Conservation (phyloP, 345 rosid species). For the Pugionium cornutum region DNA sequence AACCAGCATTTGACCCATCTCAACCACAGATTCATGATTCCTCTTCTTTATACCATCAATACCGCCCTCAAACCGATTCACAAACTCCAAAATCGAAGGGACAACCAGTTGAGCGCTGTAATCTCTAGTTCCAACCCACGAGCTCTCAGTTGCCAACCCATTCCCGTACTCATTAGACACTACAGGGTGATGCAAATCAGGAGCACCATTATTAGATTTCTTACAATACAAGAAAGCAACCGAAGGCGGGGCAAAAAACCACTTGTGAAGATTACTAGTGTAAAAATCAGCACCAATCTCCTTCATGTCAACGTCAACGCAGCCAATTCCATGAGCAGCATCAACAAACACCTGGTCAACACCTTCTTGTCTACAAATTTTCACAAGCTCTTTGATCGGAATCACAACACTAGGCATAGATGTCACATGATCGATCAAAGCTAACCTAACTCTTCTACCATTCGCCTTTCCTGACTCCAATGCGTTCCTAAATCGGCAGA, state of each 20-base stretch:
- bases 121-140: constrained; percentile 95
- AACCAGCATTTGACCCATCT: constrained; percentile 85
- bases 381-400: constrained; percentile 76
- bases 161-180: constrained; percentile 91
- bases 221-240: constrained; percentile 83
- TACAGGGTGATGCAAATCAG: constrained; percentile 85
- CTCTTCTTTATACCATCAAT: constrained; percentile 75
- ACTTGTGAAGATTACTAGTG: constrained; percentile 80
- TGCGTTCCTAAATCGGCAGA: constrained; percentile 58
- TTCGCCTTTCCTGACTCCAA: constrained; percentile 62
- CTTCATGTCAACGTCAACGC: constrained; percentile 79
- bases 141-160: constrained; percentile 83
- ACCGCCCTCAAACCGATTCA: constrained; percentile 83
- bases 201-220: constrained; percentile 34
- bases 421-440: constrained; percentile 89
- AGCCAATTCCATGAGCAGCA: constrained; percentile 92
- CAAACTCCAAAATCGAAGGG: constrained; percentile 73
- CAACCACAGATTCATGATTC: constrained; percentile 72
- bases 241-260: constrained; percentile 96
- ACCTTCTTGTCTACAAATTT: constrained; percentile 81
- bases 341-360: constrained; percentile 90
- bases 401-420: constrained; percentile 91
- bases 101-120: constrained; percentile 87
- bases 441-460: constrained; percentile 75
- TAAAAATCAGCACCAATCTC: constrained; percentile 96